Evolutionary conservation across 768 basidiomycete species (phyloP), one percentile per base, ranked within the genome.

Genomic region (Crassisporium funariophilum): DNA sequence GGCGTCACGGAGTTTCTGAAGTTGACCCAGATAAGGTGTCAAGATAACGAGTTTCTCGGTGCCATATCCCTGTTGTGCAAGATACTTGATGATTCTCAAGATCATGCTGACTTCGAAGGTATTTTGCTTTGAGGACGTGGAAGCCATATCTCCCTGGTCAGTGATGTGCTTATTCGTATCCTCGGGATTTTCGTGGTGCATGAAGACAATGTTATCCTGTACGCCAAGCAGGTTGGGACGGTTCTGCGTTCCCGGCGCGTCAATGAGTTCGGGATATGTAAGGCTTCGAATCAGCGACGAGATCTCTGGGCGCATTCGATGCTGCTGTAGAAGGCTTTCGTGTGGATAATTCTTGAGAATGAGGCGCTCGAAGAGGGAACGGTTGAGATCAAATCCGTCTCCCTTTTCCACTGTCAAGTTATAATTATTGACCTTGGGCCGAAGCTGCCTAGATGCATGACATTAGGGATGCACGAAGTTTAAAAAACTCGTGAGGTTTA

Each of bases 261-360:
- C 86, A 1, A 66, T 55, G 9, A 88, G 77, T 12, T 80, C 80
- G 0, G 82, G 82, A 53, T 88, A 88, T 0, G 84, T 87, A 12
- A 88, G 69, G 6, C 67, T 56, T 11, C 86, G 76, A 24, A 88
- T 74, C 17, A 86, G 66, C 0, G 72, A 55, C 5, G 86, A 84
- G 10, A 88, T 87, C 51, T 87, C 84, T 1, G 86, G 86, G 6
- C 86, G 74, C 86, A 88, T 88, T 10, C 86, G 79, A 56, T 87
- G 86, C 49, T 88, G 86, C 35, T 73, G 57, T 0, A 53, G 59
- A 13, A 88, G 75, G 0, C 74, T 80, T 37, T 64, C 53, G 57
- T 88, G 85, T 0, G 86, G 86, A 55, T 81, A 88, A 0, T 75
- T 78, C 47, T 74, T 74, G 8, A 78, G 60, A 15, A 86, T 79